Base-by-base conservation (phyloP, 495 filamentous ascomycete genomes). In the Neurospora sp. region DNA sequence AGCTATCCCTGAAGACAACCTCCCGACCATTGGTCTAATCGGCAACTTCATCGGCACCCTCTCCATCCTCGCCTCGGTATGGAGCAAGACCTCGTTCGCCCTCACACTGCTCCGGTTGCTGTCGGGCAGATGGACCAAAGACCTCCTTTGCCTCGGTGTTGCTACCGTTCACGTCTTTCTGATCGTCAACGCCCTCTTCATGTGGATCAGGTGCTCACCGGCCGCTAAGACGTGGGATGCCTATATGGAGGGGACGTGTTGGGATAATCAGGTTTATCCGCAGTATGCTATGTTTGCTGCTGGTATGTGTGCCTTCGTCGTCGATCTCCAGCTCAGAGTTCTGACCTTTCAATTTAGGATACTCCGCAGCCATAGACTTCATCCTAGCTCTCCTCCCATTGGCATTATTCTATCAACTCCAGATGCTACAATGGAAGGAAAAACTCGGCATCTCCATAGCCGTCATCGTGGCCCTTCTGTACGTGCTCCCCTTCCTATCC, bases 381-480 rank as follows among this genome's bases (percentile, higher is more conserved):
- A 70, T 79, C 9, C 77, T 85, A 3, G 81, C 82, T 1, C 72
- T 79, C 0, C 76, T 85, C 2, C 81, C 82, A 0, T 81, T 82
- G 79, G 73, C 74, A 35, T 69, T 83, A 20, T 77, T 84, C 5
- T 78, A 77, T 70, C 77, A 74, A 4, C 70, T 84, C 8, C 78
- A 82, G 42, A 83, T 85, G 76, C 27, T 66, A 2, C 77, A 77
- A 31, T 75, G 73, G 2, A 80, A 77, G 20, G 83, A 84, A 71
- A 84, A 82, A 54, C 23, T 83, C 49, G 83, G 83, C 16, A 77
- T 84, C 5, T 75, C 76, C 0, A n/a, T 82, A n/a, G 81, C 79
- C 41, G 83, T 84, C 82, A 81, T 82, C 73, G 80, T 83, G 77
- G 82, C 82, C 2, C 69, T 83, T 39, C 79, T 83, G 83, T 84